These are phyloP conservation scores for Pythium dissotocum DNA, from an alignment of 352 stramenopile species.

Conservation along the genomic window DNA sequence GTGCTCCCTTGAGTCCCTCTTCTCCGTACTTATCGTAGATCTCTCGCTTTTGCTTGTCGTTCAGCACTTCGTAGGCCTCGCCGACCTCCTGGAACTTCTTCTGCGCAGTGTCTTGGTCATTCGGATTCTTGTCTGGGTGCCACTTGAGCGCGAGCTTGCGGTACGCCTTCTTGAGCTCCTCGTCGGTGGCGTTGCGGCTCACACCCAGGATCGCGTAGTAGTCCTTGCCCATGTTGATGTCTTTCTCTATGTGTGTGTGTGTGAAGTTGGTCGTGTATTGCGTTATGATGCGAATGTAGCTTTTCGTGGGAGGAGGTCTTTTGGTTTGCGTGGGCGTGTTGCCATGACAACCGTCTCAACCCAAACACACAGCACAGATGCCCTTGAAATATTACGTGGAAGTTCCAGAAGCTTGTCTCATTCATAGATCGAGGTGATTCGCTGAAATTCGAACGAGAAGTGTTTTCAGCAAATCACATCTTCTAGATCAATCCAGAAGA, in stretches of 20 bases:
- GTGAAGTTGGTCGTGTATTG: slow-evolving; percentile 14
- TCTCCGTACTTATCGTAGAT: slow-evolving; percentile 94
- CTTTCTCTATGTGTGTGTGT: slow-evolving; percentile 6
- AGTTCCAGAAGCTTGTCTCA: slow-evolving; percentile 26
- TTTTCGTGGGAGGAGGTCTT: neutral
- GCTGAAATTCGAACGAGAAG: slow-evolving; percentile 1
- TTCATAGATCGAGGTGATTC: slow-evolving; percentile 7
- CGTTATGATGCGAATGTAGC: neutral
- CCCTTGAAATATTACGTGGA: slow-evolving; percentile 9
- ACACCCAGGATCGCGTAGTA: slow-evolving; percentile 86
- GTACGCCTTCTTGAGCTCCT: slow-evolving; percentile 87
- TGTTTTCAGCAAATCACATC: slow-evolving; percentile 20
- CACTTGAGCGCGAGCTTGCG: slow-evolving; percentile 91
- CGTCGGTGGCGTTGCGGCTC: slow-evolving; percentile 60
- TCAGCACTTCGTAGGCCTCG: slow-evolving; percentile 93
- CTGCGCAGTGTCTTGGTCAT: slow-evolving; percentile 80
- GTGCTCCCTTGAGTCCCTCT: slow-evolving; percentile 82
- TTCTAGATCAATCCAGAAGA: slow-evolving; percentile 9
- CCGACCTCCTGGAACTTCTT: slow-evolving; percentile 93
- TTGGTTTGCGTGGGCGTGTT: neutral
- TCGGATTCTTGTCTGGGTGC: slow-evolving; percentile 93
- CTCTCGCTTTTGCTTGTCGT: slow-evolving; percentile 91
- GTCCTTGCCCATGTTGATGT: slow-evolving; percentile 72
- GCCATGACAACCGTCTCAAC: slow-evolving; percentile 13
- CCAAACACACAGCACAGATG: neutral